These are phyloP conservation scores for Pestalotiopsis fici DNA, from an alignment of 2,329 filamentous ascomycete species.

Conservation along the genomic window DNA sequence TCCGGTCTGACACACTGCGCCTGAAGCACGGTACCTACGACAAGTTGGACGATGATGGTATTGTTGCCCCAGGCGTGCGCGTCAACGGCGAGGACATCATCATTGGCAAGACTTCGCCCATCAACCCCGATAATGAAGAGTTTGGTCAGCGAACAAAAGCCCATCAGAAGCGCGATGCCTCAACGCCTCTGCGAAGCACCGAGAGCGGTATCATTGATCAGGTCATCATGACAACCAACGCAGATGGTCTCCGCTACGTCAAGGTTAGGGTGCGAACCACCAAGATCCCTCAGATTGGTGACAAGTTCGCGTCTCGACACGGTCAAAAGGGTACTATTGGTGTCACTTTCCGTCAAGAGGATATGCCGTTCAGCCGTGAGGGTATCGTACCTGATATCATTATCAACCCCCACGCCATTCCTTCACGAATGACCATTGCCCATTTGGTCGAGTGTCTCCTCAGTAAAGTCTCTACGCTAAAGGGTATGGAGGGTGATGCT, in stretches of 20 bases:
- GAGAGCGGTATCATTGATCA: conserved; percentile 96
- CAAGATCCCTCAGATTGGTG: conserved; percentile 97
- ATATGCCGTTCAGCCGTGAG: conserved; percentile 96
- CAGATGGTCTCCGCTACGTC: conserved; percentile 91
- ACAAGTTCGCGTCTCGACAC: conserved; percentile 99
- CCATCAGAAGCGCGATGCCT: conserved; percentile 93
- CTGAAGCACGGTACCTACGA: conserved; percentile 96
- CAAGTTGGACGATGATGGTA: conserved; percentile 95
- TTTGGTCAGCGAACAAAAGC: conserved; percentile 87
- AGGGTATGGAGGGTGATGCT: conserved; percentile 94
- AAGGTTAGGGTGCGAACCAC: conserved; percentile 97
- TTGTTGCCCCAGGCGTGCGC: conserved; percentile 89
- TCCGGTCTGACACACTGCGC: conserved; percentile 81
- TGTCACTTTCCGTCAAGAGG: conserved; percentile 95
- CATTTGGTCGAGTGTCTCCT: conserved; percentile 99
- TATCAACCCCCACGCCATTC: conserved; percentile 99
- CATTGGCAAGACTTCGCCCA: conserved; percentile 96
- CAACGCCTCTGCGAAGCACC: conserved; percentile 89
- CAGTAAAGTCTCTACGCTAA: conserved; percentile 91
- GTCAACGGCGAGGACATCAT: conserved; percentile 98
- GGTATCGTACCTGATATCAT: conserved; percentile 94
- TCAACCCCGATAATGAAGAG: conserved; percentile 90
- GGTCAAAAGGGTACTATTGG: conserved; percentile 99
- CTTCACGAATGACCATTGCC: conserved; percentile 99
- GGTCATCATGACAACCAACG: conserved; percentile 91